Base-by-base conservation (phyloP, 208 protist species). In the Lotmaria passim region DNA sequence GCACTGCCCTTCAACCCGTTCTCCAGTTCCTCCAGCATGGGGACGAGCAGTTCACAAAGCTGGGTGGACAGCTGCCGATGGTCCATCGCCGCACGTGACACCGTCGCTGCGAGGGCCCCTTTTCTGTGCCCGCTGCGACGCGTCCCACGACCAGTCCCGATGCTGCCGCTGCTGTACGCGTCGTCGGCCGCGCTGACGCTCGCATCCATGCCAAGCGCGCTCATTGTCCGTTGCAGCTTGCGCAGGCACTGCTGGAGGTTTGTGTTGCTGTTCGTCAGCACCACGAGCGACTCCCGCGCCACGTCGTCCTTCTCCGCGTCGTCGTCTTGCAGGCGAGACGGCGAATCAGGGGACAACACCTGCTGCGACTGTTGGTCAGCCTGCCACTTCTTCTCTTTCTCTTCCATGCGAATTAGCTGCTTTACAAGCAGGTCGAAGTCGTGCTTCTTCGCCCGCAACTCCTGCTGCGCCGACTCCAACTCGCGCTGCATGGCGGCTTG, bases 381-480 rank as follows among this genome's bases (percentile, higher is more conserved):
- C 12, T 64, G 36, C 63, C 75, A 71, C 56, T 66, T 63, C 38
- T 70, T 77, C 65, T 89, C 75, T 19, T 23, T 64, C 59, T 85
- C 76, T 58, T 87, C 81, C 71, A 87, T 75, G 19, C 78, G 73
- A 17, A 81, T 67, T 17, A 87, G 44, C 57, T 83, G 81, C 67
- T 83, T 83, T 46, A 79, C 70, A 6, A 87, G 70, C 8, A 79
- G 58, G 48, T 87, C 81, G 17, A 80, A 78, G 68, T 91, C 86
- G 38, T 89, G 74, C 68, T 78, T 76, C 60, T 82, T 85, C 3
- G 80, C 82, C 11, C 83, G 86, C 52, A 91, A 66, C 63, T 87
- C 74, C 48, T 74, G 58, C 61, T 83, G 77, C 10, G 83, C 59
- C 53, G 51, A 59, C 39, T 86, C 81, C 2, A 89, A 70, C 52